Conservation (phyloP, 352 stramenopile species). For the Aphanomyces stellatus region DNA sequence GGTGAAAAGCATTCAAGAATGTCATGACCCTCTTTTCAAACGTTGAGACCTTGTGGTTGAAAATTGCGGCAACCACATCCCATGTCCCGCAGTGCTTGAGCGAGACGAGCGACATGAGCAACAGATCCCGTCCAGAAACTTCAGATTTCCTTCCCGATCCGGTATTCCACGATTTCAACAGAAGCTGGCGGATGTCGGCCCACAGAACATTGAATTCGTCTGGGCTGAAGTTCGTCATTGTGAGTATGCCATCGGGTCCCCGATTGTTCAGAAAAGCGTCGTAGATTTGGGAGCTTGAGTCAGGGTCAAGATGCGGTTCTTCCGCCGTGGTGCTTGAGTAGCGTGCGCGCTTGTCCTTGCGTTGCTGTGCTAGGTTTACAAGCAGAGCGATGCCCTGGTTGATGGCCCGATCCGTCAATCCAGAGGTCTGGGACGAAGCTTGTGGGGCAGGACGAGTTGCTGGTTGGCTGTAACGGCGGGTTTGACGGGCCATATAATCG, state of each 20-base stretch:
- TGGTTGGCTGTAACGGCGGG: too few species aligned
- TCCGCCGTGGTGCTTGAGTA: neutral
- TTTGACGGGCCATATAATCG: too few species aligned
- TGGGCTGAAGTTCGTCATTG: neutral
- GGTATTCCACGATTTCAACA: neutral
- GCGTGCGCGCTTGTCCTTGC: neutral
- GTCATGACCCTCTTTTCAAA: neutral
- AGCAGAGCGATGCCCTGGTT: neutral
- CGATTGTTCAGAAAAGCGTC: neutral
- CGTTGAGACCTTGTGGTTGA: neutral
- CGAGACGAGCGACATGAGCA: neutral
- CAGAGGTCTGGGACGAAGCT: neutral
- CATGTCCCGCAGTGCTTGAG: neutral
- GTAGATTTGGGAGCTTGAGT: neutral
- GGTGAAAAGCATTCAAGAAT: neutral
- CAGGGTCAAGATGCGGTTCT: slow-evolving; percentile 13
- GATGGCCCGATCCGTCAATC: neutral
- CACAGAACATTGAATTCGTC: neutral
- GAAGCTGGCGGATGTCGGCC: neutral
- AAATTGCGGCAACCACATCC: neutral
- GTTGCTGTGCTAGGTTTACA: neutral
- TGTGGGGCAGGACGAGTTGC: neutral
- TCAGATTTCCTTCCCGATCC: neutral
- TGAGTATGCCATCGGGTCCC: neutral
- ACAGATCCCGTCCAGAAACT: neutral